Base-by-base conservation (phyloP, 1,139 yeast species). In the Pichia sp. region DNA sequence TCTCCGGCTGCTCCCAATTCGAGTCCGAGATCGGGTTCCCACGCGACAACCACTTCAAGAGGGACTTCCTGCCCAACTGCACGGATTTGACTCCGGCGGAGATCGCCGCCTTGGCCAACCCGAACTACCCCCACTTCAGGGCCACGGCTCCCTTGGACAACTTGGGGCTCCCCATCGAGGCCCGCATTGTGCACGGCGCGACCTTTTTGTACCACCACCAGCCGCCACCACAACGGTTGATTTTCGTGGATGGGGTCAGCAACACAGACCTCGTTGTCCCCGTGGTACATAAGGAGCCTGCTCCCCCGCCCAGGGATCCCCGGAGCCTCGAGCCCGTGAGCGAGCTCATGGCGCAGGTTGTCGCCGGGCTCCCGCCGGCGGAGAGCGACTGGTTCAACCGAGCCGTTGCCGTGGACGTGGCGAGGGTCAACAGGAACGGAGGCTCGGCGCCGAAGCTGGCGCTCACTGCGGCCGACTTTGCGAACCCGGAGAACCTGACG, bases 141-240 rank as follows among this genome's bases (percentile, higher is more conserved):
- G 60, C 66, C 0, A 50, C 50, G 1, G 61, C 58, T 6, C 61
- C 61, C 0, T 41, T 49, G 7, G 58, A 57, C 15, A 29, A 40
- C 1, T 29, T 30, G 4, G 51, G 53, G 19, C 46, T 66, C 41
- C 57, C 64, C 8, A 45, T 54, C 1, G 67, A 64, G 16, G 64
- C 66, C 2, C 58, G 68, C 48, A 56, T 61, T 10, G 56, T 67
- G 3, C 53, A 61, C 57, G 70, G 70, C 7, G 64, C 69, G 2
- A 57, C 62, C 23, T 67, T 65, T 51, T 47, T 64, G 4, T 57
- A 58, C 34, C 59, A 61, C 49, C 26, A 51, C 4, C 58, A 62
- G 44, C 57, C 61, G 1, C 50, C 61, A 3, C 71, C 70, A 2
- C 51, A 63, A 3, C 55, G 67, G 46, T 49, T 67, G 16, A 40